Conservation (phyloP, 352 stramenopile species). For the Pythium rishiriense region DNA sequence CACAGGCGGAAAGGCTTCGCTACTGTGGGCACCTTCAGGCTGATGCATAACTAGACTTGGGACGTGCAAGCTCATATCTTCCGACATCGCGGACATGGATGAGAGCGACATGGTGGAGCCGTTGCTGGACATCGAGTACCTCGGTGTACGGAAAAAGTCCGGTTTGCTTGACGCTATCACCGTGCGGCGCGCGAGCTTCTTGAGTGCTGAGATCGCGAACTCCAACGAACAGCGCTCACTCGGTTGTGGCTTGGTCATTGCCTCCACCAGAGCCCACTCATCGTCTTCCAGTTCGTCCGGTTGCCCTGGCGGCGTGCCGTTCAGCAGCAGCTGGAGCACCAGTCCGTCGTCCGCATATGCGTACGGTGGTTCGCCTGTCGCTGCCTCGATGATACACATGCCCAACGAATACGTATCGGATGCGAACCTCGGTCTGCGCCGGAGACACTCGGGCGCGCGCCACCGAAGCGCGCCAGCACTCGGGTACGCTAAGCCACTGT, state of each 20-base stretch:
- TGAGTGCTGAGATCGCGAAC: constrained; percentile 1
- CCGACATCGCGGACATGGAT: background rate
- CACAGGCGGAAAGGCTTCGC: background rate
- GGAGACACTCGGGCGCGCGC: constrained; percentile 34
- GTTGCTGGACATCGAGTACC: background rate
- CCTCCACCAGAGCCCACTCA: constrained; percentile 23
- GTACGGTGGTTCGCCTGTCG: constrained; percentile 27
- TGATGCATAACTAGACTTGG: background rate
- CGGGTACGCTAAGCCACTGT: background rate
- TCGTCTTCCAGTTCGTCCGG: constrained; percentile 16
- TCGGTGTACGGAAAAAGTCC: background rate
- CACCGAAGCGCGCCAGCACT: constrained; percentile 19
- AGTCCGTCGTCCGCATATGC: constrained; percentile 12
- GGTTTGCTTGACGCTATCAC: background rate
- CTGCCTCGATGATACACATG: constrained; percentile 36
- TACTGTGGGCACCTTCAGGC: background rate
- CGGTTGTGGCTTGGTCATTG: constrained; percentile 25
- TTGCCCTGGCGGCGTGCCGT: constrained; percentile 20
- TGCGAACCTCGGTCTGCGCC: constrained; percentile 18
- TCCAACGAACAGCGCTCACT: background rate
- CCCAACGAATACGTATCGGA: constrained; percentile 40
- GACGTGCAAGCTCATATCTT: background rate
- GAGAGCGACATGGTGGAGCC: background rate
- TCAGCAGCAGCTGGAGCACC: constrained; percentile 17
- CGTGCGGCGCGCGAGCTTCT: background rate